These are phyloP conservation scores for Ilyonectria sp. DNA, from an alignment of 2,329 filamentous ascomycete species.

Conservation along the genomic window DNA sequence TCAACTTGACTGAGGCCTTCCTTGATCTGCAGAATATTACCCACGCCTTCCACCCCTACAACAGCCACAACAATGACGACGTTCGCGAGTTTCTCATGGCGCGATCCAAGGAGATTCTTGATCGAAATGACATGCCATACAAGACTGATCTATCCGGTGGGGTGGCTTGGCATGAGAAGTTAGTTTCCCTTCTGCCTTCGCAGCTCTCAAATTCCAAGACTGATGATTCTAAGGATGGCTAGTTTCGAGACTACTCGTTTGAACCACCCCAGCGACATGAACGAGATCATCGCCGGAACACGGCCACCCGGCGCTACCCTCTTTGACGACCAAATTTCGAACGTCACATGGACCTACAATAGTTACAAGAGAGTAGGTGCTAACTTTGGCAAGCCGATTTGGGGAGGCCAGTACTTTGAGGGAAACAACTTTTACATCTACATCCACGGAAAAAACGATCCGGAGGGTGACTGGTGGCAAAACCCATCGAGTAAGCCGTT, in stretches of 20 bases:
- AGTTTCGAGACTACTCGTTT: not conserved
- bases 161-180: constrained; percentile 48
- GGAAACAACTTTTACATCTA: constrained; percentile 94
- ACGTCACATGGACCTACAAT: constrained; percentile 75
- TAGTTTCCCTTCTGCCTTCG: constrained; percentile 5
- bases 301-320: constrained; percentile 67
- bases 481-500: constrained; percentile 58
- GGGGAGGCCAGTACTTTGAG: constrained; percentile 84
- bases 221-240: not conserved
- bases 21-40: constrained; percentile 84
- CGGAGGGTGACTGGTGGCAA: constrained; percentile 82
- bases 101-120: constrained; percentile 79
- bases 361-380: constrained; percentile 33
- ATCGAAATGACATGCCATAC: constrained; percentile 70
- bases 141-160: constrained; percentile 57
- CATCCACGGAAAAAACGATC: constrained; percentile 85
- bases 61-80: constrained; percentile 85
- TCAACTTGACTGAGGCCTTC: constrained; percentile 92
- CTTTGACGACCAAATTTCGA: constrained; percentile 85
- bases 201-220: not conserved
- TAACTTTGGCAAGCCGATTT: constrained; percentile 44
- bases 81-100: constrained; percentile 83
- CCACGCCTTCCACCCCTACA: constrained; percentile 87
- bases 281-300: constrained; percentile 10
- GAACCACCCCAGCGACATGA: not conserved